phyloP scores from a whole-genome alignment of 2,329 filamentous ascomycete species.

The Daldinia sp. region DNA sequence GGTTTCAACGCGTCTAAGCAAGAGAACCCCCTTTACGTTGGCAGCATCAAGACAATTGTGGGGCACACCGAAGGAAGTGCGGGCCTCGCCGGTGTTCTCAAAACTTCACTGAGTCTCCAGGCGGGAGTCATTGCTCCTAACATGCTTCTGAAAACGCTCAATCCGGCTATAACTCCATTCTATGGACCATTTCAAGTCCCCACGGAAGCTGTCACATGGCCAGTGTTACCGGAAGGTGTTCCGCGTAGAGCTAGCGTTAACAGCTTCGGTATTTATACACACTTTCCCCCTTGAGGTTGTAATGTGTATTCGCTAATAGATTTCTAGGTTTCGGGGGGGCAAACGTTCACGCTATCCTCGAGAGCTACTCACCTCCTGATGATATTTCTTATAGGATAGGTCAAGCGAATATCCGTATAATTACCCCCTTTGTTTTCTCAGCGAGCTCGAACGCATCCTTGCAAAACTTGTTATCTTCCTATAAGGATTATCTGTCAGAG shows the following conservation, averaged over 20 bases:
- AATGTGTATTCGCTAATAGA: not conserved
- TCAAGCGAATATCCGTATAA: not conserved
- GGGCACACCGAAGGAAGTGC: constrained; percentile 26
- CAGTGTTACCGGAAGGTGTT: not conserved
- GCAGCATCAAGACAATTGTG: constrained; percentile 27
- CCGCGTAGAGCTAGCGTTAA: constrained; percentile 37
- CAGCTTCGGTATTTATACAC: not conserved
- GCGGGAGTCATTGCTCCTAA: constrained; percentile 18
- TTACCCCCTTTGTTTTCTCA: constrained; percentile 32
- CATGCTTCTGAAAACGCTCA: constrained; percentile 4
- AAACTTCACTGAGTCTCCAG: constrained; percentile 12
- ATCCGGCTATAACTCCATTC: constrained; percentile 4
- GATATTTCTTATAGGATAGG: not conserved
- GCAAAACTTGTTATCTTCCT: constrained; percentile 1
- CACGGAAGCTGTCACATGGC: constrained; percentile 8
- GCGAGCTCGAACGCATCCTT: constrained; percentile 25
- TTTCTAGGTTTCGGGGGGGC: constrained; percentile 36
- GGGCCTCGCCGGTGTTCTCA: constrained; percentile 18
- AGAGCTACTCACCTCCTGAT: constrained; percentile 19
- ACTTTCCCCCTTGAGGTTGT: not conserved
- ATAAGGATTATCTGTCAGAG: not conserved
- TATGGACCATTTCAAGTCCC: constrained; percentile 13
- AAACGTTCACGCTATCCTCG: constrained; percentile 39
- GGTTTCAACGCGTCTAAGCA: not conserved
- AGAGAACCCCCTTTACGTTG: constrained; percentile 3